Conservation (phyloP, 441 rosid species). For the Manihot esculenta region DNA sequence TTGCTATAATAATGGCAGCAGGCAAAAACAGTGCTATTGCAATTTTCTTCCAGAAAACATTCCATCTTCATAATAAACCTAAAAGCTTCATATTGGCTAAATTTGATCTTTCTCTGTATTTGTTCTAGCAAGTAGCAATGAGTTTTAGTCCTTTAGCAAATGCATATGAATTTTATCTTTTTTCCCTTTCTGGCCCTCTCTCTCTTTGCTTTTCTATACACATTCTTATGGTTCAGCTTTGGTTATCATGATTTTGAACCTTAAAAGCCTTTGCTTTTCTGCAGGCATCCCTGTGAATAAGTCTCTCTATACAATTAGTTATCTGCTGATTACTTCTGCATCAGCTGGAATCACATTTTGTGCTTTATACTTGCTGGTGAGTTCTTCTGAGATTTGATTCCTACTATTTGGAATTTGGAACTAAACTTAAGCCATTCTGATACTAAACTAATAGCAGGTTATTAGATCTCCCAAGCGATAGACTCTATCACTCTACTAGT, state of each 20-base stretch:
- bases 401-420: neutral
- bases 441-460: neutral
- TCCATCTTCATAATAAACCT: neutral
- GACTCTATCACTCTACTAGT: neutral
- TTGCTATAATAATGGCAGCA: neutral
- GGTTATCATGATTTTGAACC: neutral
- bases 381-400: neutral
- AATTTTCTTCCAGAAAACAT: neutral
- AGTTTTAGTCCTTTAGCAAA: neutral
- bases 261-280: neutral
- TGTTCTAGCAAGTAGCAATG: neutral
- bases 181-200: neutral
- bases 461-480: neutral
- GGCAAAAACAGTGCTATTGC: neutral
- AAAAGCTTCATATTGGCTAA: neutral
- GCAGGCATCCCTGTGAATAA: conserved; percentile 35
- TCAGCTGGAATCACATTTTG: conserved; percentile 30
- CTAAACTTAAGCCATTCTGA: neutral
- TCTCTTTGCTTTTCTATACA: neutral
- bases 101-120: neutral
- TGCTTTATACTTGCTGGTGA: conserved; percentile 30
- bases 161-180: neutral
- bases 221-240: neutral
- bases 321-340: conserved; percentile 32
- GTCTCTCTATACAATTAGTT: conserved; percentile 28